These are phyloP conservation scores for Aphanomyces cochlioides DNA, from an alignment of 352 stramenopile genomes.

Conservation along the genomic window DNA sequence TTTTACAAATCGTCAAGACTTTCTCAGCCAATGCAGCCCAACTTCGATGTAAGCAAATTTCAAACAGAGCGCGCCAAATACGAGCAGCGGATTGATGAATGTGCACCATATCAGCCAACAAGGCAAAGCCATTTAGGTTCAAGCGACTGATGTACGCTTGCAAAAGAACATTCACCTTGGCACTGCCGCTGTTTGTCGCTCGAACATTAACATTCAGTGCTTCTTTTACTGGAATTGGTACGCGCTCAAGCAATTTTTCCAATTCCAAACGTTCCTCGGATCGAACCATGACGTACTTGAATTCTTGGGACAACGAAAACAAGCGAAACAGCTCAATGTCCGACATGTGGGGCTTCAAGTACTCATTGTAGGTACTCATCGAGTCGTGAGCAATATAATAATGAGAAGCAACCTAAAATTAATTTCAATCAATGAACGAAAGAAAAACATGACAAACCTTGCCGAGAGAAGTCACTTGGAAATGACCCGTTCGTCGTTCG, in stretches of 20 bases:
- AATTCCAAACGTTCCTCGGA: constrained; percentile 99
- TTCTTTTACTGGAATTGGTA: constrained; percentile 99
- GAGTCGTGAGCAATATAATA: constrained; percentile 99
- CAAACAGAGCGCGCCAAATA: constrained; percentile 98
- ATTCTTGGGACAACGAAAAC: constrained; percentile 98
- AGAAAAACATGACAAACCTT: constrained; percentile 9
- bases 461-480: constrained; percentile 97
- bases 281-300: constrained; percentile 97
- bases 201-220: constrained; percentile 49
- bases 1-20: constrained; percentile 97
- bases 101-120: constrained; percentile 99
- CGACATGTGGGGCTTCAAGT: constrained; percentile 99
- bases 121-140: constrained; percentile 96
- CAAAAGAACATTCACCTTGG: constrained; percentile 99
- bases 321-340: constrained; percentile 99
- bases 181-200: constrained; percentile 63
- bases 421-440: neutral
- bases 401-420: constrained; percentile 93
- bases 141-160: constrained; percentile 99
- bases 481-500: constrained; percentile 91
- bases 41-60: constrained; percentile 95
- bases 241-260: constrained; percentile 94
- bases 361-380: constrained; percentile 98
- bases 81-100: constrained; percentile 98
- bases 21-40: constrained; percentile 95